Evolutionary conservation across 2,329 filamentous ascomycete species (phyloP), one percentile per base, ranked within the genome.

Genomic region (Beauveria brongniartii): DNA sequence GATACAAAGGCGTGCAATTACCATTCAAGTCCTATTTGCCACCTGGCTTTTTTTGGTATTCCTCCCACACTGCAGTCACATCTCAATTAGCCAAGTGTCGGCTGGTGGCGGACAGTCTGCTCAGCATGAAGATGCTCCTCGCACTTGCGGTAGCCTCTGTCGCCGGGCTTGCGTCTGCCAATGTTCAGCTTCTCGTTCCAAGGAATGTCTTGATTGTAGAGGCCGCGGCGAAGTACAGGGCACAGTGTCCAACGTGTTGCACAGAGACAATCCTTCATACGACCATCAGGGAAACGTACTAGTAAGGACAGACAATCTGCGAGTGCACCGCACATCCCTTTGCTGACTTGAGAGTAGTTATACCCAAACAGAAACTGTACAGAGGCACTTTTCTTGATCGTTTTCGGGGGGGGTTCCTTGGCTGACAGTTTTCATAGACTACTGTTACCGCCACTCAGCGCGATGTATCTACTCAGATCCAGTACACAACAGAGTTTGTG

Each of bases 281-380:
- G 5, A 61, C 59, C 10, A 44, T 61, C 52, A 50, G 1, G 12
- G 59, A 61, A 14, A 55, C 52, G 5, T 55, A 55, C 44, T 51
- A 34, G 59, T 55, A 55, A 18, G 59, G 18, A 34, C 30, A 37
- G 24, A 22, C 44, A 18, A 16, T 12, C 40, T 20, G n/a, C 2
- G 1, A n/a, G 2, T 26, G 2, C 18, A 22, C 24, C 22, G 2
- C 14, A 51, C 14, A 51, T 2, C 6, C 1, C 6, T 14, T 37
- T 26, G 20, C 59, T 55, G 22, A 61, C 10, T 10, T 18, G 28
- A 6, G 3, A n/a, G 40, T 34, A 54, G 50, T 14, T 40, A 22
- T 18, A 61, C 52, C 4, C 3, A 41, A n/a, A 61, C 59, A 12
- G 26, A 55, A 20, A 61, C 44, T 16, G 59, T 61, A 37, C 34